Conservation (phyloP, 164 flowering plant genomes). For the Chimonanthus salicifolius region DNA sequence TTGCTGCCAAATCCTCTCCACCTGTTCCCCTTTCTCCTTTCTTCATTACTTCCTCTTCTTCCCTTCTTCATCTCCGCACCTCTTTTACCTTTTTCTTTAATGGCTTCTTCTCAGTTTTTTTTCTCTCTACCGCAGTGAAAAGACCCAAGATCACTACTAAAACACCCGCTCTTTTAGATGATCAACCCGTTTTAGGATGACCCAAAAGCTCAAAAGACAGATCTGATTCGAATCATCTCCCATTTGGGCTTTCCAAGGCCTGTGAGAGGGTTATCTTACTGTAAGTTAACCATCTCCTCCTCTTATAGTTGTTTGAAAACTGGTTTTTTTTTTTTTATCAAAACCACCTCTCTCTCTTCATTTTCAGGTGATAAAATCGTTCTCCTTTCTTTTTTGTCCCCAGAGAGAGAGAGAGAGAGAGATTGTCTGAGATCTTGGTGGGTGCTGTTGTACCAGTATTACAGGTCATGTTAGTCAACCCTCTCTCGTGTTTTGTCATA, state of each 20-base stretch:
- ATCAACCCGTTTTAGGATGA: not conserved
- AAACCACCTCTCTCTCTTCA: not conserved
- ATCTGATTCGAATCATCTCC: constrained; percentile 5
- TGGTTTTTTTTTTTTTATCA: not conserved
- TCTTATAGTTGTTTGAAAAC: not conserved
- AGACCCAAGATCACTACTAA: not conserved
- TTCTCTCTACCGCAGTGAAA: constrained; percentile 3
- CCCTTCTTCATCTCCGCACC: not conserved
- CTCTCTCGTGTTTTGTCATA: not conserved
- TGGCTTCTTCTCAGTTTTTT: not conserved
- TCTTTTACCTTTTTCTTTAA: not conserved
- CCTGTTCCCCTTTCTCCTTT: constrained; percentile 14
- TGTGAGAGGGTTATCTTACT: not conserved
- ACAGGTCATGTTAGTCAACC: not conserved
- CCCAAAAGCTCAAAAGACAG: not conserved
- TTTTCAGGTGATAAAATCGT: not conserved
- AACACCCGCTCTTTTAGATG: not conserved
- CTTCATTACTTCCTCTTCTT: not conserved
- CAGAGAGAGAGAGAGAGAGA: constrained; percentile 1
- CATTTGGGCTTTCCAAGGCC: not conserved
- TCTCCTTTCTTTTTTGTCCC: not conserved
- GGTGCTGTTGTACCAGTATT: not conserved
- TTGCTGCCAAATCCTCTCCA: constrained; percentile 23
- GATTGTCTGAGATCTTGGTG: not conserved
- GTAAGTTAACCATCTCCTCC: not conserved